These are phyloP conservation scores for Mycena rebaudengoi DNA, from an alignment of 768 basidiomycete species.

Conservation along the genomic window DNA sequence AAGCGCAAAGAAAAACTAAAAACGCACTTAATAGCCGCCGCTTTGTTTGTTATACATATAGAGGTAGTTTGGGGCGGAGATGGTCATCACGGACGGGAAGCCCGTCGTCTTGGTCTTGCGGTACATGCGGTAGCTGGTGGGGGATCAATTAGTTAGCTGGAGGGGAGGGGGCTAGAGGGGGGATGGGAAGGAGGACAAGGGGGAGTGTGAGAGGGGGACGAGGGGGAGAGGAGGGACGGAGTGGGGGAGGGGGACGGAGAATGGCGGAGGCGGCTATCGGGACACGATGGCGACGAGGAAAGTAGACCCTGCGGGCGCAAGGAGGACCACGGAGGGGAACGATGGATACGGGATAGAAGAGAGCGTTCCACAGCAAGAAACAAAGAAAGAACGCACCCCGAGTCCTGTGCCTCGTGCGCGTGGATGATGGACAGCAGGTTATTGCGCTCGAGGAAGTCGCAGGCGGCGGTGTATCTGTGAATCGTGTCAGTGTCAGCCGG, in stretches of 20 bases:
- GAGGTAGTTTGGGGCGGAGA: conserved; percentile 97
- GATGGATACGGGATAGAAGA: too few relatives aligned
- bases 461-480: conserved; percentile 90
- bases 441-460: conserved; percentile 96
- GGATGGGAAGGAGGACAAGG: too few relatives aligned
- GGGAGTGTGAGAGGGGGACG: too few relatives aligned
- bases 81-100: conserved; percentile 99
- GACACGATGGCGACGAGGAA: too few relatives aligned
- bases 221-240: too few relatives aligned
- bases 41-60: conserved; percentile 99
- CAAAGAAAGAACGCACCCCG: conserved; percentile 67
- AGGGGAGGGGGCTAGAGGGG: neutral
- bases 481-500: neutral
- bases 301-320: too few relatives aligned
- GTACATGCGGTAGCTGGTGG: conserved; percentile 91
- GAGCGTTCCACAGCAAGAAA: neutral
- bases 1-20: too few relatives aligned
- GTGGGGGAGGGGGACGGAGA: too few relatives aligned
- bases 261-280: neutral
- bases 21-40: conserved; percentile 91
- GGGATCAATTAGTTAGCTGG: neutral
- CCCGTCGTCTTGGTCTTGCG: conserved; percentile 98
- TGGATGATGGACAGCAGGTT: conserved; percentile 96
- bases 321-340: too few relatives aligned
- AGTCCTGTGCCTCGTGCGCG: conserved; percentile 98